phyloP scores from a whole-genome alignment of 2,329 filamentous ascomycete species.

The Cladosporium oxysporum region DNA sequence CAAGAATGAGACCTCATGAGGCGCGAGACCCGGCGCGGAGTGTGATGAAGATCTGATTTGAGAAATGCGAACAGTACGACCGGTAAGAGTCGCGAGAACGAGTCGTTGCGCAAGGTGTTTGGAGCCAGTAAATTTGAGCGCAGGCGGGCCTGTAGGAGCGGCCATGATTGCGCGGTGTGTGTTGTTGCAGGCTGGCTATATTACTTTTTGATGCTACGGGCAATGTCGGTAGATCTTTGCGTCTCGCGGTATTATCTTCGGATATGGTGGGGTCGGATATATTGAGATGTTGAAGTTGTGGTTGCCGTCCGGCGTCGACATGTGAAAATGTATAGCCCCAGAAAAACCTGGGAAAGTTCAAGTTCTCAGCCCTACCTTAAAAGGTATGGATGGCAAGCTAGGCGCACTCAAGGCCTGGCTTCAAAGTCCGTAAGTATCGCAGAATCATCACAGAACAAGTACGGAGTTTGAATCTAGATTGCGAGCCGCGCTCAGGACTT shows the following conservation, averaged over 20 bases:
- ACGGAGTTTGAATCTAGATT: no score
- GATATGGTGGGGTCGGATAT: neutral
- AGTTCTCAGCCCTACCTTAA: conserved; percentile 9
- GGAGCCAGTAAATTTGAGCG: conserved; percentile 71
- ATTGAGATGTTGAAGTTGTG: neutral
- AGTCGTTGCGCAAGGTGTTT: conserved; percentile 80
- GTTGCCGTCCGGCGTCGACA: neutral
- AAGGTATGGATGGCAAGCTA: neutral
- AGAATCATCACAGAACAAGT: no score
- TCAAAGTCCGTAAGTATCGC: no score
- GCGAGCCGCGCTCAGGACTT: neutral
- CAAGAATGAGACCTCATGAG: conserved; percentile 92
- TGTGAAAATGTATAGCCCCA: conserved; percentile 3
- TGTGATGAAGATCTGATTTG: conserved; percentile 87
- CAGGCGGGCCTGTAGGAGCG: conserved; percentile 30
- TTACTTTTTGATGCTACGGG: neutral
- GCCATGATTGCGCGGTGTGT: conserved; percentile 27
- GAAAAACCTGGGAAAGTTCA: conserved; percentile 2
- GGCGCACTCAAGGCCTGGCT: neutral
- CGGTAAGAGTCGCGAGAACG: conserved; percentile 86
- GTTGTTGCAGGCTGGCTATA: neutral
- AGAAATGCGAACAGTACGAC: conserved; percentile 85
- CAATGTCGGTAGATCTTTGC: neutral
- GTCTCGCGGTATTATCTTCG: neutral
- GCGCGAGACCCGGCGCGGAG: conserved; percentile 82